A percentile compares a stretch with the other conserved stretches of the same genome.
Evolutionary conservation across 108 stramenopile genomes (phyloP).

Genomic region (Bacterosira constricta): DNA sequence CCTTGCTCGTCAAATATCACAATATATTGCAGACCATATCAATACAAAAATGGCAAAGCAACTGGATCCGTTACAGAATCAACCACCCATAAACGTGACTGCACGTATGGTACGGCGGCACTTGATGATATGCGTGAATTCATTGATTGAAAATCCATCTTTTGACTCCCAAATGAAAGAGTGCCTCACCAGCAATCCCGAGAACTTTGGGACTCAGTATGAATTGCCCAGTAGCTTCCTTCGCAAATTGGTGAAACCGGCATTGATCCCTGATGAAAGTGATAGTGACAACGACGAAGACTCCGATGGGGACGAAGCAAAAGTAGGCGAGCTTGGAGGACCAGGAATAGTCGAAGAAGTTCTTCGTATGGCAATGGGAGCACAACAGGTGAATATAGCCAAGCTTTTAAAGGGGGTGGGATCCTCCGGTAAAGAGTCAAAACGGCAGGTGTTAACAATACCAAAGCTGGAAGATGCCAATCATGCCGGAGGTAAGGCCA

Average conservation of each 20-base stretch:
- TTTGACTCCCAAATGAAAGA: constrained; percentile 99
- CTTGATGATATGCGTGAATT: constrained; percentile 91
- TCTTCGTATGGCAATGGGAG: constrained; percentile 53
- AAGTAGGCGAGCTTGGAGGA: constrained; percentile 44
- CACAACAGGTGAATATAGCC: constrained; percentile 58
- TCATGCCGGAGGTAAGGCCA: constrained; percentile 72
- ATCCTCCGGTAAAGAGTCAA: constrained; percentile 54
- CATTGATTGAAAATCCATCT: constrained; percentile 95
- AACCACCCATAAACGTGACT: constrained; percentile 29
- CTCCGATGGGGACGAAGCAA: constrained; percentile 1
- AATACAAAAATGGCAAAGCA: constrained; percentile 58
- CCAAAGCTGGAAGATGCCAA: constrained; percentile 96
- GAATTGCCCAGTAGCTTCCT: constrained; percentile 56
- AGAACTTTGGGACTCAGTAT: constrained; percentile 82
- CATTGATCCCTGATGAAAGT: constrained; percentile 12
- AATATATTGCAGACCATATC: constrained; percentile 64
- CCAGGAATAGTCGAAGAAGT: constrained; percentile 82
- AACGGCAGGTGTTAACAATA: constrained; percentile 67
- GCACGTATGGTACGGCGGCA: constrained; percentile 85
- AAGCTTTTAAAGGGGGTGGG: constrained; percentile 70
- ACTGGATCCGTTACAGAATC: constrained; percentile 22
- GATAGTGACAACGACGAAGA: constrained; percentile 11
- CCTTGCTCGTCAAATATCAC: constrained; percentile 71
- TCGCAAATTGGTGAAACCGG: constrained; percentile 52
- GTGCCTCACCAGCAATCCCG: constrained; percentile 83